These are phyloP conservation scores for Clonostachys sp. DNA, from an alignment of 2,329 filamentous ascomycete genomes.

Conservation along the genomic window DNA sequence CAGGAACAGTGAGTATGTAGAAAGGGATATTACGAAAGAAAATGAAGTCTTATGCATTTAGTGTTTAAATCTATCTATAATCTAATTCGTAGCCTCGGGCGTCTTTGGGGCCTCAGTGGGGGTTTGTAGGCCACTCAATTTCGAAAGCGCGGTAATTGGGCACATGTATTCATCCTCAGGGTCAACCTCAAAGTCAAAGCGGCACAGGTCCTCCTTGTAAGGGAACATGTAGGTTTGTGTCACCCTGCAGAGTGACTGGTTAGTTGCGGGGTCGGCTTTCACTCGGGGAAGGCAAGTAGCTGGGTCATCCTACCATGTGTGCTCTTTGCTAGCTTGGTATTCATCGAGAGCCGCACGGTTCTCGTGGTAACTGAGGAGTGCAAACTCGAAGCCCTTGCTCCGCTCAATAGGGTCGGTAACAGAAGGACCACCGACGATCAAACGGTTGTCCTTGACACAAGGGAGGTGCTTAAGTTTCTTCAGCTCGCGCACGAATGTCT, in stretches of 20 bases:
- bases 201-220: slow-evolving; percentile 44
- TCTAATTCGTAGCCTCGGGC: too few relatives aligned
- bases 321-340: slow-evolving; percentile 48
- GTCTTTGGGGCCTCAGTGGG: too few relatives aligned
- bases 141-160: too few relatives aligned
- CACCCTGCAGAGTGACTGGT: slow-evolving; percentile 26
- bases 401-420: slow-evolving; percentile 44
- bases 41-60: too few relatives aligned
- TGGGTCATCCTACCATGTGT: slow-evolving; percentile 32
- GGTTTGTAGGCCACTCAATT: too few relatives aligned
- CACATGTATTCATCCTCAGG: neutral
- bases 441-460: slow-evolving; percentile 38
- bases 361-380: slow-evolving; percentile 45
- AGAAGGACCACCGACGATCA: slow-evolving; percentile 47
- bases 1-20: too few relatives aligned
- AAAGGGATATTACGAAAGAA: too few relatives aligned
- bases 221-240: slow-evolving; percentile 46
- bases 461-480: slow-evolving; percentile 41
- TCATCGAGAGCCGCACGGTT: slow-evolving; percentile 36
- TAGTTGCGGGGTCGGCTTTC: neutral
- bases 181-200: slow-evolving; percentile 52
- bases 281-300: neutral
- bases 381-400: slow-evolving; percentile 48
- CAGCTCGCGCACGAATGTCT: slow-evolving; percentile 38
- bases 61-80: too few relatives aligned